These are phyloP conservation scores for Groenewaldozyma auringiensis DNA, from an alignment of 1,139 yeast species.

Conservation along the genomic window DNA sequence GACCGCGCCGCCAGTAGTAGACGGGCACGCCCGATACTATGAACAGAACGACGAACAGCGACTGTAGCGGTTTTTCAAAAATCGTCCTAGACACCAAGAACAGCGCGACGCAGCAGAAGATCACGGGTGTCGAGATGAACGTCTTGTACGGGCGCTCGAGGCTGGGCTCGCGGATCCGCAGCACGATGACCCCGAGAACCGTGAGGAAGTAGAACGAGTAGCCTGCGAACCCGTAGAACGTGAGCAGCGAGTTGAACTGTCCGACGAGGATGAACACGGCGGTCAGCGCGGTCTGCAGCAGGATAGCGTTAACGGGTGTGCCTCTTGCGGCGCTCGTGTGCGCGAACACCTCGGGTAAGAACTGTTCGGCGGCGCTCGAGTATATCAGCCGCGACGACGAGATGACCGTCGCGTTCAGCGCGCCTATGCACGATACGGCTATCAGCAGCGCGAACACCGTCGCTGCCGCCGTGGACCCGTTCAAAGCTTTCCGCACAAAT, in stretches of 20 bases:
- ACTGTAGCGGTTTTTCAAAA: constrained; percentile 31
- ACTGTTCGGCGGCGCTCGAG: constrained; percentile 33
- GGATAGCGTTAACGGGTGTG: constrained; percentile 34
- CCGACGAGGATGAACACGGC: constrained; percentile 30
- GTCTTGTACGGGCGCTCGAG: constrained; percentile 34
- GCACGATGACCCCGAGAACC: constrained; percentile 34
- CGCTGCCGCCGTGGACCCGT: constrained; percentile 21
- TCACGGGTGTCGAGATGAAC: constrained; percentile 32
- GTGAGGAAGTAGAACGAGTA: constrained; percentile 35
- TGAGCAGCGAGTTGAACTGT: constrained; percentile 31
- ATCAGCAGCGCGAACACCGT: constrained; percentile 31
- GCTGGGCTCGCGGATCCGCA: constrained; percentile 31
- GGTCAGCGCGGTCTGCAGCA: constrained; percentile 29
- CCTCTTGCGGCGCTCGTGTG: constrained; percentile 22
- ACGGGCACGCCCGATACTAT: constrained; percentile 30
- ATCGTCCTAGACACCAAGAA: constrained; percentile 32
- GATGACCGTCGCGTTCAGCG: constrained; percentile 36
- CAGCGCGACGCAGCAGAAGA: constrained; percentile 34
- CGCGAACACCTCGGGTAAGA: constrained; percentile 30
- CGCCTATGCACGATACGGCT: constrained; percentile 36
- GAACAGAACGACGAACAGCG: constrained; percentile 26
- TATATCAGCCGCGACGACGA: constrained; percentile 34
- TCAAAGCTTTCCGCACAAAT: constrained; percentile 27
- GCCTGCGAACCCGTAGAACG: constrained; percentile 37
- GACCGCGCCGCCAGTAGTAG: constrained; percentile 15